Percentiles rank a stretch among this genome's conserved stretches.
Evolutionary conservation across 2,329 filamentous ascomycete species (phyloP).

Genomic region (Teratosphaeria zuluensis): DNA sequence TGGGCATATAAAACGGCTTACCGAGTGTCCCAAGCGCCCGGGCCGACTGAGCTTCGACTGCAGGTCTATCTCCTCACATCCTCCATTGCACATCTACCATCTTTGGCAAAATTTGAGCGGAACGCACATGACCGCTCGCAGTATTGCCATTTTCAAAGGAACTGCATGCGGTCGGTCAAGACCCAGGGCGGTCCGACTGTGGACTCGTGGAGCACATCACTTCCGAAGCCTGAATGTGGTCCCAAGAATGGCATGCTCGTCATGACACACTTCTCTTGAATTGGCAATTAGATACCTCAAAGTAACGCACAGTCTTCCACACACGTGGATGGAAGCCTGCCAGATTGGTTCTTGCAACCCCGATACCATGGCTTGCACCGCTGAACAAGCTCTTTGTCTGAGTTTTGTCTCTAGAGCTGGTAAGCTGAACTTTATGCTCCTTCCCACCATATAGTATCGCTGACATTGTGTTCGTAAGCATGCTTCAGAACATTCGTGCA

Average conservation of each 20-base stretch:
- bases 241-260: too few relatives aligned
- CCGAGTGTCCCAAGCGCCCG: background rate
- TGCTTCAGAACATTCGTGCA: background rate
- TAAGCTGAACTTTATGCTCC: background rate
- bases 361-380: background rate
- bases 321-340: background rate
- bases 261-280: too few relatives aligned
- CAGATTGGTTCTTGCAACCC: background rate
- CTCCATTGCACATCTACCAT: too few relatives aligned
- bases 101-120: too few relatives aligned
- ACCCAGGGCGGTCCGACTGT: too few relatives aligned
- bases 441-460: background rate
- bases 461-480: background rate
- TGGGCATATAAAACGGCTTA: background rate
- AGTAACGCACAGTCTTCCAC: background rate
- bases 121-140: too few relatives aligned
- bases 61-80: background rate
- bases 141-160: too few relatives aligned
- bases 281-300: too few relatives aligned
- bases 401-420: background rate
- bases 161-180: too few relatives aligned
- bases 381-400: background rate
- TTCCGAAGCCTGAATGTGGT: too few relatives aligned
- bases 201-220: too few relatives aligned
- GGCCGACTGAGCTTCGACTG: background rate